Base-by-base conservation (phyloP, 805 yeast species). In the Ogataea thermomethanolica region DNA sequence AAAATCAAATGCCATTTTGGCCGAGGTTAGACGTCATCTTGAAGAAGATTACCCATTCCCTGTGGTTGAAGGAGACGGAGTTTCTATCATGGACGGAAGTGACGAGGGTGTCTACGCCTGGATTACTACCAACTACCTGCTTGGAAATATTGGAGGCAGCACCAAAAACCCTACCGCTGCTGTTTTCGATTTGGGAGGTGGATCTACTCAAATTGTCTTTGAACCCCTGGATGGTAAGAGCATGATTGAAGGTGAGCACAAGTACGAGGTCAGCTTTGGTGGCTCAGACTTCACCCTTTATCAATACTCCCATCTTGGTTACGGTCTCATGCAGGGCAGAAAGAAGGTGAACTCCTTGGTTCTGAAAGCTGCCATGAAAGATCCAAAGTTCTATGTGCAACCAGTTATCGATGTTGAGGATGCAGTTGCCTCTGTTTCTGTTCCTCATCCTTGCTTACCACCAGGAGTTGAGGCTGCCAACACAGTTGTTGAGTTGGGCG, bases 31-130 rank as follows among this genome's bases (percentile, higher is more conserved):
- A 59, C 55, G 61, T 8, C 93, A 88, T 58, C 70, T 93, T 48
- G 87, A 84, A 59, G 64, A 67, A 1, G 81, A 88, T 49, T 93
- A 79, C 62, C 99, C 99, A 41, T 93, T 93, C 70, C 84, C 96
- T 2, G 88, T 93, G 35, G 95, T 90, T 35, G 79, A 74, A 8
- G 87, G 81, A 35, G 85, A 88, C 44, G 98, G 97, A 48, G 73
- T 93, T 44, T 73, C 90, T 8, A 86, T 93, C 57, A 91, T 93
- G 98, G 89, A 84, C 44, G 99, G 99, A 51, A 81, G 80, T 44
- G 95, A 91, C 53, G 99, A 95, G 70, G 99, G 99, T 63, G 97
- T 93, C 7, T 93, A 79, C 59, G 99, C 99, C 1, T 93, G 99
- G 99, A 84, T 93, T 62, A 93, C 99, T 21, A 81, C 96, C 36